A percentile compares a stretch with the other conserved stretches of the same genome.
These are phyloP conservation scores for Hyphopichia khmerensis DNA, from an alignment of 1,139 yeast genomes.

Conservation along the genomic window DNA sequence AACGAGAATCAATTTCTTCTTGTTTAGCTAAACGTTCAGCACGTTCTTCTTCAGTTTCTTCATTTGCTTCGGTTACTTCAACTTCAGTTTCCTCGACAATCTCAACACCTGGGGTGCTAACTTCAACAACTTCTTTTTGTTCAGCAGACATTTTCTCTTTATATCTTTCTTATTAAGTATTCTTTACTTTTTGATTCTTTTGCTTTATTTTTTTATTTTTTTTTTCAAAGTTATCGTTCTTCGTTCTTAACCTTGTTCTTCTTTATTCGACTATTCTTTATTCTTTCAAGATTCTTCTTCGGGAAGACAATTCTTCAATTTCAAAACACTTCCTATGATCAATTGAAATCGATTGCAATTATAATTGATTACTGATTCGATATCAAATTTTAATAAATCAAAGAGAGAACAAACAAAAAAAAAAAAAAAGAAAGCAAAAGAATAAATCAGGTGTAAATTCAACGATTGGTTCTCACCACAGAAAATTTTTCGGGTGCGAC, in stretches of 20 bases:
- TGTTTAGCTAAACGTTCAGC: constrained; percentile 29
- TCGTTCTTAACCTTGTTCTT: not conserved
- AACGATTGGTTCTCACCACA: not conserved
- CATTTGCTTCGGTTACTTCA: constrained; percentile 2
- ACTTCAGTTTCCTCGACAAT: constrained; percentile 3
- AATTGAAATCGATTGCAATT: constrained; percentile 1
- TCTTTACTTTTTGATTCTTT: not conserved
- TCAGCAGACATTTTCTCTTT: not conserved
- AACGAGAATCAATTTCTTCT: constrained; percentile 35
- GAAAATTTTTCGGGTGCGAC: not conserved
- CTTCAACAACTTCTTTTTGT: constrained; percentile 1
- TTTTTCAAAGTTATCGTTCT: not conserved
- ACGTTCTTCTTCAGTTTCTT: constrained; percentile 27
- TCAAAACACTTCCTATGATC: not conserved
- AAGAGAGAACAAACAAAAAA: too few species aligned
- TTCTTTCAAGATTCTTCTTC: too few species aligned
- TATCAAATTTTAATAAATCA: too few species aligned
- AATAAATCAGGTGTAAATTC: not conserved
- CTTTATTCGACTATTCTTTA: not conserved
- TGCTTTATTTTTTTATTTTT: not conserved
- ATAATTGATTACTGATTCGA: not conserved
- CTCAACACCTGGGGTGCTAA: not conserved
- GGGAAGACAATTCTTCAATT: not conserved
- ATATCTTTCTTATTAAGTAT: not conserved
- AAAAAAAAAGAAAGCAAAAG: not conserved